A percentile compares a stretch with the other conserved stretches of the same genome.
phyloP scores from a whole-genome alignment of 352 stramenopile genomes.

The Phytophthora multivora region DNA sequence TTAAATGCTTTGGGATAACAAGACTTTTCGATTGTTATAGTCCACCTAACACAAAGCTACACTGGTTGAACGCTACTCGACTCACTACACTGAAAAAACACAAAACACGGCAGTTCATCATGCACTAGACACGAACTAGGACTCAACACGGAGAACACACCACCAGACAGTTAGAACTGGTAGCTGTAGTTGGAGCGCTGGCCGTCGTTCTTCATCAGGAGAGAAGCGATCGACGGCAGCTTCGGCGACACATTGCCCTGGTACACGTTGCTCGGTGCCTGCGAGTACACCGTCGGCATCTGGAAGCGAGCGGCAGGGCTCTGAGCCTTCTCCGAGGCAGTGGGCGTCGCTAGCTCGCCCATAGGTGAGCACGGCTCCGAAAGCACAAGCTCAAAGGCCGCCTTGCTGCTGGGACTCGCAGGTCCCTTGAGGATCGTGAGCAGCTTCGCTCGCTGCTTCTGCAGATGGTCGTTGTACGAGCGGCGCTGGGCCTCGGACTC shows the following conservation, averaged over 20 bases:
- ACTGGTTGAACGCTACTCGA: slow-evolving; percentile 8
- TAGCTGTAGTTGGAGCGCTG: slow-evolving; percentile 28
- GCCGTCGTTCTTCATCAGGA: slow-evolving; percentile 44
- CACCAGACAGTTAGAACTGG: slow-evolving; percentile 30
- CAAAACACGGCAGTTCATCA: slow-evolving; percentile 5
- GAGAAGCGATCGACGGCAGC: slow-evolving; percentile 66
- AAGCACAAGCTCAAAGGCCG: slow-evolving; percentile 67
- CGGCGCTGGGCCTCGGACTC: slow-evolving; percentile 63
- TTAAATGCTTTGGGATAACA: slow-evolving; percentile 21
- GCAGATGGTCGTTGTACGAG: slow-evolving; percentile 76
- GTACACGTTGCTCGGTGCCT: slow-evolving; percentile 14
- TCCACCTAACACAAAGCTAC: slow-evolving; percentile 26
- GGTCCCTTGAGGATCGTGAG: slow-evolving; percentile 67
- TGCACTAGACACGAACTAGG: slow-evolving; percentile 13
- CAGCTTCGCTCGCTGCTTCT: slow-evolving; percentile 77
- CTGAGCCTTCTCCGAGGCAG: slow-evolving; percentile 5
- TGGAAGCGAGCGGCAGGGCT: slow-evolving; percentile 22
- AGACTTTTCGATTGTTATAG: slow-evolving; percentile 19
- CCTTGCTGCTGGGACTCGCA: slow-evolving; percentile 49
- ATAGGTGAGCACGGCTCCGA: slow-evolving; percentile 66
- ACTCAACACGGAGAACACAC: slow-evolving; percentile 14
- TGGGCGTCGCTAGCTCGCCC: slow-evolving; percentile 44
- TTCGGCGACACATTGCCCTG: slow-evolving; percentile 35
- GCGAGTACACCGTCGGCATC: slow-evolving; percentile 25
- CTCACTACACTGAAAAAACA: slow-evolving; percentile 22